Conservation (phyloP, 148 eudicot species). For the Fagopyrum tataricum region DNA sequence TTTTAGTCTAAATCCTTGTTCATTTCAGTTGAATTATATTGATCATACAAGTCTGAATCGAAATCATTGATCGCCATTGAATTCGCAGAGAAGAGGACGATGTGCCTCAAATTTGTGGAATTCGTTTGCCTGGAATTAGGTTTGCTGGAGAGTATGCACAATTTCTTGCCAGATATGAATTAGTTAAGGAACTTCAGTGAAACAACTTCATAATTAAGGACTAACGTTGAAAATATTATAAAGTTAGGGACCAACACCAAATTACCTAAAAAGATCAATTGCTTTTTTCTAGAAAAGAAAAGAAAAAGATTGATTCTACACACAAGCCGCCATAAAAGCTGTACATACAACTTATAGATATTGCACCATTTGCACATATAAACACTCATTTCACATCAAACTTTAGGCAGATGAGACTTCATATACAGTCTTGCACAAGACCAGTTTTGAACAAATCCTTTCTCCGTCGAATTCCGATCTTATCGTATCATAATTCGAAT, state of each 20-base stretch:
- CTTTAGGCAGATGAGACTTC: not conserved
- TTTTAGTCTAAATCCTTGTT: not conserved
- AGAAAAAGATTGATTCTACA: too few relatives aligned
- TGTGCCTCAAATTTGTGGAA: too few relatives aligned
- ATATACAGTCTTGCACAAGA: not conserved
- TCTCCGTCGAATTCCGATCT: not conserved
- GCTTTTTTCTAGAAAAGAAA: too few relatives aligned
- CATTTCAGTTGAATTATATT: not conserved
- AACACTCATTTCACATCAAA: not conserved
- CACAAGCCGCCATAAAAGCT: too few relatives aligned
- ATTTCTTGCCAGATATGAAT: not conserved
- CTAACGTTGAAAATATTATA: too few relatives aligned
- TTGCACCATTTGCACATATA: not conserved
- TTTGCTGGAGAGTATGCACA: not conserved
- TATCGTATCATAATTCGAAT: not conserved
- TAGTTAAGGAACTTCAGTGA: too few relatives aligned
- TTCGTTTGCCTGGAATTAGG: not conserved
- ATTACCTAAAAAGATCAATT: too few relatives aligned
- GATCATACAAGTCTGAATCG: too few relatives aligned
- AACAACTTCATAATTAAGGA: too few relatives aligned
- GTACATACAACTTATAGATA: not conserved
- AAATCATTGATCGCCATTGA: too few relatives aligned
- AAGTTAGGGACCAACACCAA: too few relatives aligned
- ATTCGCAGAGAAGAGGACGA: not conserved
- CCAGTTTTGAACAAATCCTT: not conserved